These are phyloP conservation scores for Solanum pennellii DNA, from an alignment of 257 asterid species.

Conservation along the genomic window DNA sequence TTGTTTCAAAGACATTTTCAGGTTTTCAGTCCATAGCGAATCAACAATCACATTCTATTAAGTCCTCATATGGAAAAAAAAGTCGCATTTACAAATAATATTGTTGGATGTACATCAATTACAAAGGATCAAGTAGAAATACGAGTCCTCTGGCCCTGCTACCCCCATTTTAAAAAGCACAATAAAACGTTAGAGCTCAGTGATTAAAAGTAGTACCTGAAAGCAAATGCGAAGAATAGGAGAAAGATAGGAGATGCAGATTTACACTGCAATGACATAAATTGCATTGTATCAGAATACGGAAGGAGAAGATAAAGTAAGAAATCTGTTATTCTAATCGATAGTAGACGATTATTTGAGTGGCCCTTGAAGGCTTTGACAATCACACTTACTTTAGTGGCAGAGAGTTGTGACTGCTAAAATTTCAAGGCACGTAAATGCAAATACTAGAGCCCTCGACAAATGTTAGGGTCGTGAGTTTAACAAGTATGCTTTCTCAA, in stretches of 20 bases:
- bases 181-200: neutral
- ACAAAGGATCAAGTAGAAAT: neutral
- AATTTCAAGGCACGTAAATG: neutral
- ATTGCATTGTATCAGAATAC: neutral
- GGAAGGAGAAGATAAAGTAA: neutral
- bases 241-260: conserved; percentile 97
- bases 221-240: conserved; percentile 91
- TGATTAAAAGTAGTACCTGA: conserved; percentile 45
- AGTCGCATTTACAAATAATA: too few species aligned
- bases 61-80: neutral
- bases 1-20: neutral
- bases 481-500: neutral
- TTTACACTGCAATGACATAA: conserved; percentile 69
- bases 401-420: neutral
- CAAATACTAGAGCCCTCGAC: neutral
- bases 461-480: neutral
- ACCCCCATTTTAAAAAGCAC: neutral
- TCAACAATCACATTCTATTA: neutral
- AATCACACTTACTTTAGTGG: neutral
- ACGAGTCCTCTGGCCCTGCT: too few species aligned
- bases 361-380: neutral
- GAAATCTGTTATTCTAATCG: neutral
- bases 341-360: neutral
- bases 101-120: neutral
- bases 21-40: neutral